Evolutionary conservation across 768 basidiomycete genomes (phyloP).

Genomic region (Pleurotus citrinopileatus): DNA sequence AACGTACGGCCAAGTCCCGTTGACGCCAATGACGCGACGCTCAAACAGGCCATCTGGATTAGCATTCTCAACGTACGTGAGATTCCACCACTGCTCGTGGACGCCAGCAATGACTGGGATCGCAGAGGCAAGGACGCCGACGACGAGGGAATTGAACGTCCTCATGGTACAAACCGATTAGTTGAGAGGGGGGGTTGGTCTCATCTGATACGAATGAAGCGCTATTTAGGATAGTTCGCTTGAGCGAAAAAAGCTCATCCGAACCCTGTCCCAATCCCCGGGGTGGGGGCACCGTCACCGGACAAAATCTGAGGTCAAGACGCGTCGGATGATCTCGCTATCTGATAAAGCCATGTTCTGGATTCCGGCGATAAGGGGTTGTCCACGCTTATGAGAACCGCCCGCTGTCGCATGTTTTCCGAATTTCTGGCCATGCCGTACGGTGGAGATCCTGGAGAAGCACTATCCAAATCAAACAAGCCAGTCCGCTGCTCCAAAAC

Average conservation of each 20-base stretch:
- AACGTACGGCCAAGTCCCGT: conserved; percentile 90
- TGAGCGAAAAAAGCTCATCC: conserved; percentile 7
- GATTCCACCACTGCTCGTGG: conserved; percentile 85
- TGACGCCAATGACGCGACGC: conserved; percentile 83
- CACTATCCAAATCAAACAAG: no score
- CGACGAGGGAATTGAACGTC: conserved; percentile 23
- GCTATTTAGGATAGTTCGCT: background rate
- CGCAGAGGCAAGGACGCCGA: conserved; percentile 24
- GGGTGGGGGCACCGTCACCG: background rate
- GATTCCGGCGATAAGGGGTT: background rate
- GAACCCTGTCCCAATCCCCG: background rate
- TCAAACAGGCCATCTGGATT: conserved; percentile 83
- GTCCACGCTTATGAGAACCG: background rate
- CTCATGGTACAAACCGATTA: no score
- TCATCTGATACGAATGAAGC: conserved; percentile 1
- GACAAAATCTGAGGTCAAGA: no score
- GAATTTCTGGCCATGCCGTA: no score
- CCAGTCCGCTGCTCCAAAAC: no score
- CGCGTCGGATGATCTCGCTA: conserved; percentile 8
- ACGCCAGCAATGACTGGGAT: conserved; percentile 56
- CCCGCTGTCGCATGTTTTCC: background rate
- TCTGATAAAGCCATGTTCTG: conserved; percentile 9
- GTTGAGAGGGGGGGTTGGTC: conserved; percentile 12
- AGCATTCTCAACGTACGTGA: conserved; percentile 76
- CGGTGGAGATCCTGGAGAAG: no score